phyloP scores from a whole-genome alignment of 768 basidiomycete genomes.

The Suillus fuscotomentosus region DNA sequence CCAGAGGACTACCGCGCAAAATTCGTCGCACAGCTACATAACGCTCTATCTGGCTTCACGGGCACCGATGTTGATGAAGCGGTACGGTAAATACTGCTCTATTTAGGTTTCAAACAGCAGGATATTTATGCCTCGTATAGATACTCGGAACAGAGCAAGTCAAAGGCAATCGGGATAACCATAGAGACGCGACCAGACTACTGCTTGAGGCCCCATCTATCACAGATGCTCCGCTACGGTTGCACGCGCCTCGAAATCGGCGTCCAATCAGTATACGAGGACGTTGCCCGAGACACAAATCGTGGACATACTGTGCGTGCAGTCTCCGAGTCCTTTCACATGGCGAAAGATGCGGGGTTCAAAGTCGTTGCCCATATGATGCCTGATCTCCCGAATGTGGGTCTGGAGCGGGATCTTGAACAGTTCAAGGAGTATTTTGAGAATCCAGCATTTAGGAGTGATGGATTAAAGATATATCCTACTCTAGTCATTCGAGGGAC shows the following conservation, averaged over 20 bases:
- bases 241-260: slow-evolving; percentile 98
- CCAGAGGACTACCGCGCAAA: slow-evolving; percentile 92
- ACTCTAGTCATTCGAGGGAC: slow-evolving; percentile 98
- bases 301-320: slow-evolving; percentile 98
- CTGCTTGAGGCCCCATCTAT: slow-evolving; percentile 93
- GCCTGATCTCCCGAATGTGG: slow-evolving; percentile 98
- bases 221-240: slow-evolving; percentile 98
- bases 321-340: slow-evolving; percentile 94
- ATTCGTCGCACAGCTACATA: slow-evolving; percentile 95
- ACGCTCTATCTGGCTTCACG: slow-evolving; percentile 93
- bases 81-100: slow-evolving; percentile 53
- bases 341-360: slow-evolving; percentile 98
- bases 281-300: slow-evolving; percentile 98
- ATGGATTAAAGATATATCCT: slow-evolving; percentile 98
- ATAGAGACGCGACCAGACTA: slow-evolving; percentile 99
- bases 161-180: slow-evolving; percentile 98
- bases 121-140: slow-evolving; percentile 34
- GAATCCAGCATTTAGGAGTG: slow-evolving; percentile 95
- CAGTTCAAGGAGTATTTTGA: slow-evolving; percentile 99
- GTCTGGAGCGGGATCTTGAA: slow-evolving; percentile 93
- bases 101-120: background rate
- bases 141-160: slow-evolving; percentile 96
- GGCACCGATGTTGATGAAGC: slow-evolving; percentile 95
- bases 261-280: slow-evolving; percentile 98
- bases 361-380: slow-evolving; percentile 99